Percentiles rank a stretch among this genome's conserved stretches.
These are phyloP conservation scores for Elsinoe australis DNA, from an alignment of 2,329 filamentous ascomycete genomes.

Conservation along the genomic window DNA sequence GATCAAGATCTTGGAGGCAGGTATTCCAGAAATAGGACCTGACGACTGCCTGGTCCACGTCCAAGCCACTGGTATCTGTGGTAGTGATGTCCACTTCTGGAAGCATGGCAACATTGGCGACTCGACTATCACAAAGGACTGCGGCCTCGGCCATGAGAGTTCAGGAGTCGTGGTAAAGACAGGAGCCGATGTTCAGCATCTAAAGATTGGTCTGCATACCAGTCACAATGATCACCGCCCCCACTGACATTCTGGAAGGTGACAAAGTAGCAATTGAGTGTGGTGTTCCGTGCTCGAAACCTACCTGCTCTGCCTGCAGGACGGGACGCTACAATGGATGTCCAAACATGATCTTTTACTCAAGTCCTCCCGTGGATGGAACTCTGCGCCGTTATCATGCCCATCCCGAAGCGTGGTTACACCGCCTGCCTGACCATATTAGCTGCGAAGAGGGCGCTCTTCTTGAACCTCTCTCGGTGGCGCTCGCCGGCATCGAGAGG, in stretches of 20 bases:
- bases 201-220: slow-evolving; percentile 39
- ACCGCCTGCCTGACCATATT: slow-evolving; percentile 41
- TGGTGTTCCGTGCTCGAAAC: slow-evolving; percentile 53
- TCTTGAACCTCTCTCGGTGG: slow-evolving; percentile 44
- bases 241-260: slow-evolving; percentile 30
- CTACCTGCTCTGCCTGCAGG: slow-evolving; percentile 57
- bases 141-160: slow-evolving; percentile 58
- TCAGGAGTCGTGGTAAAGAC: slow-evolving; percentile 53
- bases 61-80: slow-evolving; percentile 79
- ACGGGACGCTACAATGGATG: slow-evolving; percentile 85
- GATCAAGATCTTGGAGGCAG: slow-evolving; percentile 24
- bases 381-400: slow-evolving; percentile 80
- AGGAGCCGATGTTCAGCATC: slow-evolving; percentile 47
- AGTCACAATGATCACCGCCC: neutral
- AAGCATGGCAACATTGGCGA: slow-evolving; percentile 56
- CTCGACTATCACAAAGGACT: slow-evolving; percentile 54
- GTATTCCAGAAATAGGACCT: slow-evolving; percentile 24
- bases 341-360: slow-evolving; percentile 76
- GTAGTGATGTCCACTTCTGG: slow-evolving; percentile 66
- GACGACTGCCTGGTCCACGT: slow-evolving; percentile 54
- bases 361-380: slow-evolving; percentile 80
- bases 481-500: slow-evolving; percentile 40
- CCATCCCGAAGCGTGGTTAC: slow-evolving; percentile 79
- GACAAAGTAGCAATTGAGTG: slow-evolving; percentile 62
- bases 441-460: slow-evolving; percentile 39